Conservation (phyloP, 2,329 filamentous ascomycete genomes). For the Parascedosporium putredinis region DNA sequence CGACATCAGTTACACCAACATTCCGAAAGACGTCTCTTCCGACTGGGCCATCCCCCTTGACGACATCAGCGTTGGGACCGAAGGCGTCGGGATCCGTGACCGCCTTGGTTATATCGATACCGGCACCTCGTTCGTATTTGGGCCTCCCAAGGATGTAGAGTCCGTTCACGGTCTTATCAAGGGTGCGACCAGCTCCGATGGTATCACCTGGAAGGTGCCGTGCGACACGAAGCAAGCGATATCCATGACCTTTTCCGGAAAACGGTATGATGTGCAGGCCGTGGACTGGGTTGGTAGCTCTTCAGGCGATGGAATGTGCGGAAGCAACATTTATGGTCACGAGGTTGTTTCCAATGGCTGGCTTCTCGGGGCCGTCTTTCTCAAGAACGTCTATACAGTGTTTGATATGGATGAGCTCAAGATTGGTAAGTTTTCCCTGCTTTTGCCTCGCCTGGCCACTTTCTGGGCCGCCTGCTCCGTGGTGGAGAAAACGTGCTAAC, state of each 20-base stretch:
- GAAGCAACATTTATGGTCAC: slow-evolving; percentile 66
- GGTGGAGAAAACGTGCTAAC: neutral
- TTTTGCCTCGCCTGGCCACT: no score
- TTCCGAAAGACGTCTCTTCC: slow-evolving; percentile 35
- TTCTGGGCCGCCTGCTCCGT: neutral
- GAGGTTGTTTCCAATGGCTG: slow-evolving; percentile 55
- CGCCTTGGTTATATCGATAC: slow-evolving; percentile 68
- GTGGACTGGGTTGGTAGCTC: slow-evolving; percentile 57
- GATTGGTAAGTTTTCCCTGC: slow-evolving; percentile 48
- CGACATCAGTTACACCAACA: slow-evolving; percentile 54
- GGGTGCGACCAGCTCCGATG: slow-evolving; percentile 41
- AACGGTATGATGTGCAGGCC: slow-evolving; percentile 54
- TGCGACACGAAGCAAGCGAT: slow-evolving; percentile 55
- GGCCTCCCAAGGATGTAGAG: slow-evolving; percentile 55
- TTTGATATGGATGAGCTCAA: slow-evolving; percentile 64
- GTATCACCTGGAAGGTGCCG: slow-evolving; percentile 59
- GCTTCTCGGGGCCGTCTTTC: slow-evolving; percentile 76
- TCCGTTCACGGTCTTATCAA: slow-evolving; percentile 59
- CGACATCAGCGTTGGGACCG: slow-evolving; percentile 52
- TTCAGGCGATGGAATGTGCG: slow-evolving; percentile 35
- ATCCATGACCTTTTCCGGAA: slow-evolving; percentile 57
- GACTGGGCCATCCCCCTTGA: slow-evolving; percentile 68
- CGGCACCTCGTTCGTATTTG: slow-evolving; percentile 70
- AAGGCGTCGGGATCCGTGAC: slow-evolving; percentile 43
- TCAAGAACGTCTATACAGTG: slow-evolving; percentile 83